These are phyloP conservation scores for Phytophthora litchii DNA, from an alignment of 352 stramenopile species.

Conservation along the genomic window DNA sequence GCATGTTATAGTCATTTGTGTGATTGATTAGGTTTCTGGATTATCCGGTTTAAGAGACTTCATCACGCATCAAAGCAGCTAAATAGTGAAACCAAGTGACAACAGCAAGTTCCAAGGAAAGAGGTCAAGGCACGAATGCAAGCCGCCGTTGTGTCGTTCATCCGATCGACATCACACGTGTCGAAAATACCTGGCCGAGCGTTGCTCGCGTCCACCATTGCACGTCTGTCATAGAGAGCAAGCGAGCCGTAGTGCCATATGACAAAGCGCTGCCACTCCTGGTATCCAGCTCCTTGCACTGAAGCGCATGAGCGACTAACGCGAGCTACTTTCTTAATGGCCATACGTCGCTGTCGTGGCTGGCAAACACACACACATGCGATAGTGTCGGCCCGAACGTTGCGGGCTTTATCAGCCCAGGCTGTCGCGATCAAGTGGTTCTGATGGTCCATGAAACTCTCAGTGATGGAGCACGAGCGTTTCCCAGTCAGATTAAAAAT, in stretches of 20 bases:
- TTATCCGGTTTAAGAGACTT: background rate
- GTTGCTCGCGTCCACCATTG: slow-evolving; percentile 15
- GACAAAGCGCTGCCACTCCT: slow-evolving; percentile 4
- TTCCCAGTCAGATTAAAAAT: slow-evolving; percentile 9
- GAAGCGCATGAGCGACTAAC: slow-evolving; percentile 22
- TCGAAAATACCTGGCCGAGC: slow-evolving; percentile 11
- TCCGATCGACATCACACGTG: slow-evolving; percentile 23
- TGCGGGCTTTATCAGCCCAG: slow-evolving; percentile 8
- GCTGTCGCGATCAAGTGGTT: slow-evolving; percentile 30
- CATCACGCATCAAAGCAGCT: slow-evolving; percentile 12
- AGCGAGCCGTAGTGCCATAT: slow-evolving; percentile 16
- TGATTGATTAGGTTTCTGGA: background rate
- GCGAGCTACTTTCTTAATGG: slow-evolving; percentile 13
- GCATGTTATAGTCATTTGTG: background rate
- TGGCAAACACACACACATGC: background rate
- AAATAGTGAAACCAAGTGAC: slow-evolving; percentile 26
- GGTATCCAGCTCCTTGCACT: too few species aligned
- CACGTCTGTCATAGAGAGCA: slow-evolving; percentile 14
- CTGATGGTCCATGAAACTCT: too few species aligned
- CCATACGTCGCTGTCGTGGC: slow-evolving; percentile 20
- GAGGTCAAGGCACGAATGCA: slow-evolving; percentile 7
- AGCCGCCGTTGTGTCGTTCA: slow-evolving; percentile 21
- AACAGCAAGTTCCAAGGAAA: slow-evolving; percentile 29
- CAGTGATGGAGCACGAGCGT: slow-evolving; percentile 12
- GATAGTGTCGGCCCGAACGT: slow-evolving; percentile 14